Evolutionary conservation across 169 alveolate genomes (phyloP).

Genomic region (Cyclospora cayetanensis): DNA sequence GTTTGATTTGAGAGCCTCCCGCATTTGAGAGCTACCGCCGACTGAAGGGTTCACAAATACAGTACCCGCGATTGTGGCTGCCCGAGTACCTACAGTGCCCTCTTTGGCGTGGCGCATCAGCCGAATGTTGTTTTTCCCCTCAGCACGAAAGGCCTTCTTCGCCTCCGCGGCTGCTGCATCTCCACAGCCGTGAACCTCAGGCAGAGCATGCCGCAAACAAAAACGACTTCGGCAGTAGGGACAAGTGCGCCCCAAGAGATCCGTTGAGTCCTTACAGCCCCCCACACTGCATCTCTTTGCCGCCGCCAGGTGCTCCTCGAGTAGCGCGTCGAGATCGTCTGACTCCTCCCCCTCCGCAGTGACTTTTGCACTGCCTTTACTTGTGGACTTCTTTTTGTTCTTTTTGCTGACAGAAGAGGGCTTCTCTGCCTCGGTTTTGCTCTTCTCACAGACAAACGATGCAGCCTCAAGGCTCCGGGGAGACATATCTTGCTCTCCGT

Average conservation of each 20-base stretch:
- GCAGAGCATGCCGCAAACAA: constrained; percentile 51
- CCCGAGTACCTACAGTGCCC: neutral
- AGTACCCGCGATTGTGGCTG: neutral
- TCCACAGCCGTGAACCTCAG: constrained; percentile 65
- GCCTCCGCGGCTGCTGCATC: constrained; percentile 58
- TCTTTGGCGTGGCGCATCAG: neutral
- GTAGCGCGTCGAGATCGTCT: constrained; percentile 44
- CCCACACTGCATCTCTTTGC: neutral
- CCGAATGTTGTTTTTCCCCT: neutral
- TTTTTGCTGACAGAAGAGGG: neutral
- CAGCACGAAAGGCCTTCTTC: constrained; percentile 24
- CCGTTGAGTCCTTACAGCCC: constrained; percentile 2
- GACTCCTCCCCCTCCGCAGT: neutral
- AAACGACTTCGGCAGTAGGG: constrained; percentile 48
- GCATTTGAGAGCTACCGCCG: neutral
- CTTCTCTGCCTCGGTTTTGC: neutral
- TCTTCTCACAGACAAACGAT: neutral
- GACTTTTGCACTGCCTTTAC: neutral
- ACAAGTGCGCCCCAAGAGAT: constrained; percentile 32
- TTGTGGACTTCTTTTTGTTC: neutral
- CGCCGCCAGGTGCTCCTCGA: neutral
- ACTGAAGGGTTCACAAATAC: neutral
- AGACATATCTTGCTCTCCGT: neutral
- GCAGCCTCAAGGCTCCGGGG: neutral
- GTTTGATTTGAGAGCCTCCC: neutral